Evolutionary conservation across 495 filamentous ascomycete species (phyloP), one percentile per base, ranked within the genome.

Genomic region (Tuber brumale): DNA sequence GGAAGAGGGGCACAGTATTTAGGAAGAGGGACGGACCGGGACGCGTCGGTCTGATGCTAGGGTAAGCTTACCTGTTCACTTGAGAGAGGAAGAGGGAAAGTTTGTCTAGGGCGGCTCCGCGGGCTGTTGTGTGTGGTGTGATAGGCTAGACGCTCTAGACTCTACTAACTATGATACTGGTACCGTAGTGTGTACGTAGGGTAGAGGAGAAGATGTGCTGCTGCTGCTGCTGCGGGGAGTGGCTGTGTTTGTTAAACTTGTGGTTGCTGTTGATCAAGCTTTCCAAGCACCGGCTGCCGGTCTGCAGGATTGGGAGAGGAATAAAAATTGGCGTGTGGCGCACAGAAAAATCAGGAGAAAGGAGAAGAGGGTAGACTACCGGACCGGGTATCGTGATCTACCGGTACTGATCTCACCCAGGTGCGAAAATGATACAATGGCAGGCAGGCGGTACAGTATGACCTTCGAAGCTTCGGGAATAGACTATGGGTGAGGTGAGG

Each of bases 11-110:
- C 48, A 75, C 48, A 42, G 75, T 74, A 73, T 73, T 78, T 74
- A 72, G 70, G 66, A 78, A 73, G 74, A 80, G 71, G 72, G 78
- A 79, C 70, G 76, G 78, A 79, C 73, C 76, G 76, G 78, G 73
- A 80, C 76, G 77, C 77, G 73, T 80, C 61, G 66, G 61, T 79
- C 57, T 75, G 72, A 77, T 70, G 72, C 48, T 78, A 43, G 76
- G 74, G 51, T 70, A 69, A 76, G 72, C 74, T 35, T 77, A 51
- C 61, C 43, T 19, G 46, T 43, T 8, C 69, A 37, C 46, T 72
- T 57, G 76, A 18, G 27, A 5, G 27, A 16, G 14, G n/a, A 14
- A 12, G 48, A n/a, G n/a, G 57, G 16, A 31, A 35, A 61, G 51
- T 61, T 66, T 66, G 57, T 27, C 31, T 66, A 44, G 76, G 74